Percentiles rank a stretch among this genome's conserved stretches.
phyloP scores from a whole-genome alignment of 164 flowering plant species.

The Chimonanthus praecox region DNA sequence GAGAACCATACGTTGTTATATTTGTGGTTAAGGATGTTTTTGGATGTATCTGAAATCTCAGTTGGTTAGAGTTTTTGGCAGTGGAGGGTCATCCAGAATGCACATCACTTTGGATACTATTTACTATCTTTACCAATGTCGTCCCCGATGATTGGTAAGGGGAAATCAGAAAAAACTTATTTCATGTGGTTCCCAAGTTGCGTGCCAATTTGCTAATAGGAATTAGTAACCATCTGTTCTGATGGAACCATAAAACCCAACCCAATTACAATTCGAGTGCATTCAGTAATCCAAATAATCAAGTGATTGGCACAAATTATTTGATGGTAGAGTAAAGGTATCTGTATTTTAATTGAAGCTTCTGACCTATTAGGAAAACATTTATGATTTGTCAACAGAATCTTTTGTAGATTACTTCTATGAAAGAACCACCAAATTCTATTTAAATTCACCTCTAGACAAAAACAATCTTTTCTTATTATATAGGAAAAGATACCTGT shows the following conservation, averaged over 20 bases:
- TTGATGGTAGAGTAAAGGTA: neutral
- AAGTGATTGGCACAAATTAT: neutral
- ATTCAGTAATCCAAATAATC: neutral
- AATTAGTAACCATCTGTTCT: neutral
- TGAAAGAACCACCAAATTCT: neutral
- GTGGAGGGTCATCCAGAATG: neutral
- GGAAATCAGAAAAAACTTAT: neutral
- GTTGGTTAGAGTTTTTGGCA: neutral
- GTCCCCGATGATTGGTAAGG: neutral
- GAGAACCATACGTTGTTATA: too few relatives aligned
- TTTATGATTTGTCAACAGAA: neutral
- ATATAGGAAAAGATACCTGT: constrained; percentile 46
- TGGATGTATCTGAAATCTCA: neutral
- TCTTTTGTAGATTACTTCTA: neutral
- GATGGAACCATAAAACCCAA: neutral
- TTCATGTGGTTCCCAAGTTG: neutral
- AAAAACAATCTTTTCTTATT: too few relatives aligned
- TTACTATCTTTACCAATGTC: too few relatives aligned
- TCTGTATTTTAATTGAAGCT: neutral
- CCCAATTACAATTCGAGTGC: neutral
- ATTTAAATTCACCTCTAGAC: neutral
- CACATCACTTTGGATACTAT: neutral
- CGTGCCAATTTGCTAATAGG: neutral
- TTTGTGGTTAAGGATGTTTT: neutral
- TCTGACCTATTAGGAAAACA: neutral